Evolutionary conservation across 1,284 basidiomycete genomes (phyloP).

Genomic region (Peniophora sp.): DNA sequence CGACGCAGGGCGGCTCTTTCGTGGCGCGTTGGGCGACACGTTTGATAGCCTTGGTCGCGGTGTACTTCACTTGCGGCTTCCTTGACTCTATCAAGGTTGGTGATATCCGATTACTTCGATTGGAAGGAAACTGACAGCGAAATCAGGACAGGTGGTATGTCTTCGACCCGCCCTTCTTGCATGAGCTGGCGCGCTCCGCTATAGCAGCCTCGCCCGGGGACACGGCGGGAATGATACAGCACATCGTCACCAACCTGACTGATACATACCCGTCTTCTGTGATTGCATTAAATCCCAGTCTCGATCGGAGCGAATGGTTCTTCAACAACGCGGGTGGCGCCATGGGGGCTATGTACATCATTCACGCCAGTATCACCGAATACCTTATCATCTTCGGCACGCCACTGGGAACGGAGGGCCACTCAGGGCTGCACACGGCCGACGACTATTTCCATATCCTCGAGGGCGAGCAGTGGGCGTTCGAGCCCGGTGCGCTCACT

Average conservation of each 20-base stretch:
- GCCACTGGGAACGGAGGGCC: slow-evolving; percentile 94
- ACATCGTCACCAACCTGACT: slow-evolving; percentile 73
- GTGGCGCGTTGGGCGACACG: slow-evolving; percentile 41
- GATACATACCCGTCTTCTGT: slow-evolving; percentile 50
- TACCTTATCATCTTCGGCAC: slow-evolving; percentile 95
- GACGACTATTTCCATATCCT: slow-evolving; percentile 99
- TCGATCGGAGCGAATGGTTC: slow-evolving; percentile 79
- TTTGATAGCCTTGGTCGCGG: slow-evolving; percentile 22
- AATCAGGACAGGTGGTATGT: slow-evolving; percentile 59
- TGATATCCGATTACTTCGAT: not conserved
- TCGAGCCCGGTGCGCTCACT: slow-evolving; percentile 70
- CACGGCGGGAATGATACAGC: slow-evolving; percentile 61
- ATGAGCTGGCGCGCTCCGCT: slow-evolving; percentile 65
- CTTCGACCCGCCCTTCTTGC: slow-evolving; percentile 57
- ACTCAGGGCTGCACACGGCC: slow-evolving; percentile 89
- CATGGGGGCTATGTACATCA: slow-evolving; percentile 97
- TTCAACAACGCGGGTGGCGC: slow-evolving; percentile 98
- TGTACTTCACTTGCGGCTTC: slow-evolving; percentile 34
- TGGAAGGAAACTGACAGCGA: too few relatives aligned
- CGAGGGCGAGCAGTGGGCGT: slow-evolving; percentile 90
- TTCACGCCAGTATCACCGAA: slow-evolving; percentile 91
- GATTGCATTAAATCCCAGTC: slow-evolving; percentile 45
- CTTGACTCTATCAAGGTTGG: slow-evolving; percentile 36
- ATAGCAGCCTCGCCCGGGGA: slow-evolving; percentile 56
- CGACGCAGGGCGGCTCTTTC: not conserved